phyloP scores from a whole-genome alignment of 2,329 filamentous ascomycete genomes.

The Hypoxylon rubiginosum region DNA sequence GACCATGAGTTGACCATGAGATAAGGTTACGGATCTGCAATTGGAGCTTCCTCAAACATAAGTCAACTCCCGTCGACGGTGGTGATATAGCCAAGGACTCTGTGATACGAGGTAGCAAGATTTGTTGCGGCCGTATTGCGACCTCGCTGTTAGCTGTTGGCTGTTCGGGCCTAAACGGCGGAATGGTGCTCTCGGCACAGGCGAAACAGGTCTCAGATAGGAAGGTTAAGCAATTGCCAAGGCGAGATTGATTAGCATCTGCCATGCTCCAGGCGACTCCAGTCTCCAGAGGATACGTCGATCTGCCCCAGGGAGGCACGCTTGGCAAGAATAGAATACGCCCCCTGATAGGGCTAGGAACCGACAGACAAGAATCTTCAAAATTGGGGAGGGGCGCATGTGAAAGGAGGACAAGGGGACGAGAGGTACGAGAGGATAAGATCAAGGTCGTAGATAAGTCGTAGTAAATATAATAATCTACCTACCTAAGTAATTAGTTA shows the following conservation, averaged over 20 bases:
- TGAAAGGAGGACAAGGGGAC: background rate
- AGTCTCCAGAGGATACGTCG: conserved; percentile 22
- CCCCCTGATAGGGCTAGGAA: conserved; percentile 6
- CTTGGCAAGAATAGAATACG: conserved; percentile 24
- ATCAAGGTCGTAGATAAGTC: background rate
- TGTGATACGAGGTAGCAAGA: conserved; percentile 8
- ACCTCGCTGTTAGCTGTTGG: background rate
- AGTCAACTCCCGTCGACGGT: conserved; percentile 12
- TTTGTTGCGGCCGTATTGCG: background rate
- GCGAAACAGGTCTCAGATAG: conserved; percentile 33
- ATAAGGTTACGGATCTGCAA: background rate
- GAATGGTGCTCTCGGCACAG: conserved; percentile 31
- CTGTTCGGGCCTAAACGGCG: conserved; percentile 36
- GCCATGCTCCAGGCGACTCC: conserved; percentile 24
- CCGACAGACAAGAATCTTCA: background rate
- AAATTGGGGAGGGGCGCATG: background rate
- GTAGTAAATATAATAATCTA: no score
- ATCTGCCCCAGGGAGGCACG: conserved; percentile 20
- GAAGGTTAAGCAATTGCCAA: conserved; percentile 45
- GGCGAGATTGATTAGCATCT: conserved; percentile 36
- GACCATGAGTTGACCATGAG: background rate
- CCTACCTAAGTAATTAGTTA: no score
- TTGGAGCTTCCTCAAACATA: conserved; percentile 30
- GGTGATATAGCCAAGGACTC: conserved; percentile 13
- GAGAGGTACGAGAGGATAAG: background rate